A percentile compares a stretch with the other conserved stretches of the same genome.
These are phyloP conservation scores for Emericellopsis atlantica DNA, from an alignment of 2,329 filamentous ascomycete species.

Conservation along the genomic window DNA sequence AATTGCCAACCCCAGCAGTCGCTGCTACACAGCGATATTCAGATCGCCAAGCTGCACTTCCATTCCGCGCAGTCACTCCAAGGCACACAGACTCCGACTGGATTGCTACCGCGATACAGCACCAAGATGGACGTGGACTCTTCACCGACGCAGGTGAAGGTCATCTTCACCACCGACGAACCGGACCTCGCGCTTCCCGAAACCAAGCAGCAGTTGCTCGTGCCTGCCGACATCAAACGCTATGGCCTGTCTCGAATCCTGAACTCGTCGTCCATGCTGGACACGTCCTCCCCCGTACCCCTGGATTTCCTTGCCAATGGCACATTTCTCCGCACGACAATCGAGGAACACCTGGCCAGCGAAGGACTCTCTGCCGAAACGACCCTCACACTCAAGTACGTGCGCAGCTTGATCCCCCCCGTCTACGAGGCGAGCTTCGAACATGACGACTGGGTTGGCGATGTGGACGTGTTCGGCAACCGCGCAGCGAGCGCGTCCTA, in stretches of 20 bases:
- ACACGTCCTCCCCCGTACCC: conserved; percentile 53
- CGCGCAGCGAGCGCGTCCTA: conserved; percentile 86
- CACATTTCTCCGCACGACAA: conserved; percentile 74
- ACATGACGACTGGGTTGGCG: conserved; percentile 94
- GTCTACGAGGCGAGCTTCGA: conserved; percentile 84
- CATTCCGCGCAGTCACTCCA: too few species aligned
- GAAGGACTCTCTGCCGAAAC: conserved; percentile 85
- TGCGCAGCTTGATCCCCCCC: conserved; percentile 80
- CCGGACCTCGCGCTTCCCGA: conserved; percentile 50
- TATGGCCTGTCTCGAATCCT: conserved; percentile 60
- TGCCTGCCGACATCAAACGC: conserved; percentile 56
- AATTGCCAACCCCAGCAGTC: background rate
- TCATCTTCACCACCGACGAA: conserved; percentile 54
- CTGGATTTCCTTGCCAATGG: conserved; percentile 96
- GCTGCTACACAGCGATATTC: background rate
- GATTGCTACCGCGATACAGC: too few species aligned
- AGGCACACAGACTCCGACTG: background rate
- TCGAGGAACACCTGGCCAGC: conserved; percentile 79
- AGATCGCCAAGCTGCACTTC: too few species aligned
- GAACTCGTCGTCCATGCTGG: conserved; percentile 61
- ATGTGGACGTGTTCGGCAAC: conserved; percentile 58
- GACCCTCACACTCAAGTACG: conserved; percentile 81
- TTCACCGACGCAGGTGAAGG: conserved; percentile 43
- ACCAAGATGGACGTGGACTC: conserved; percentile 12
- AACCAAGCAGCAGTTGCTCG: conserved; percentile 46